A percentile compares a stretch with the other conserved stretches of the same genome.
Evolutionary conservation across 352 stramenopile species (phyloP).

Genomic region (Pythium scleroteichum): DNA sequence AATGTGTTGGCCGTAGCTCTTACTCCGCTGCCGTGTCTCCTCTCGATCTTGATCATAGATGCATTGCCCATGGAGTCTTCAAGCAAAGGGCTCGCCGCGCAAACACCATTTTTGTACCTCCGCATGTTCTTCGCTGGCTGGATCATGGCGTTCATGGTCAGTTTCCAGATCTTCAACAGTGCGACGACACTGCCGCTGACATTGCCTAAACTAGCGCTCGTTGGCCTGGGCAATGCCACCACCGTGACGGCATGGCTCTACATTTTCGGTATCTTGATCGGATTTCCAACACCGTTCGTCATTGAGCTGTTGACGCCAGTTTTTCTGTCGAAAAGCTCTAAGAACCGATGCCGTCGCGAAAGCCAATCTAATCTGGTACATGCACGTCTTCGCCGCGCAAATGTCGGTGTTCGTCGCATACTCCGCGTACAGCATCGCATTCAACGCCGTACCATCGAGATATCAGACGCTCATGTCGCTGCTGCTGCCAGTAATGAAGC

Average conservation of each 20-base stretch:
- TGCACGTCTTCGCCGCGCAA: not conserved
- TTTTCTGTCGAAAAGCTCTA: not conserved
- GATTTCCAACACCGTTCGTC: conserved; percentile 8
- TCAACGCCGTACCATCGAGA: not conserved
- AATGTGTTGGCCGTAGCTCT: not conserved
- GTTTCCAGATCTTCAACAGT: conserved; percentile 2
- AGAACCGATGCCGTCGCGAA: not conserved
- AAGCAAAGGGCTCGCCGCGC: not conserved
- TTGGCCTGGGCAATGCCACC: not conserved
- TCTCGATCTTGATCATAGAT: not conserved
- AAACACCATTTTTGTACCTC: not conserved
- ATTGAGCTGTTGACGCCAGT: conserved; percentile 1
- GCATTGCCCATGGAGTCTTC: not conserved
- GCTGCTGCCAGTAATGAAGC: conserved; percentile 8
- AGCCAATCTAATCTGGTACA: not conserved
- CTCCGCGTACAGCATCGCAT: not conserved
- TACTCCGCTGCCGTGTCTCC: not conserved
- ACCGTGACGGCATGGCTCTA: no score
- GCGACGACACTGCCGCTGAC: conserved; percentile 1
- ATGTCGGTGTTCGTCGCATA: conserved; percentile 3
- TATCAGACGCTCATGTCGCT: not conserved
- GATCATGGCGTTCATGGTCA: conserved; percentile 4
- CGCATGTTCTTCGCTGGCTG: not conserved
- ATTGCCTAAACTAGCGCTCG: not conserved
- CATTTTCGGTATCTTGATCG: not conserved